Base-by-base conservation (phyloP, 306 rosid species). In the Castanea sativa region DNA sequence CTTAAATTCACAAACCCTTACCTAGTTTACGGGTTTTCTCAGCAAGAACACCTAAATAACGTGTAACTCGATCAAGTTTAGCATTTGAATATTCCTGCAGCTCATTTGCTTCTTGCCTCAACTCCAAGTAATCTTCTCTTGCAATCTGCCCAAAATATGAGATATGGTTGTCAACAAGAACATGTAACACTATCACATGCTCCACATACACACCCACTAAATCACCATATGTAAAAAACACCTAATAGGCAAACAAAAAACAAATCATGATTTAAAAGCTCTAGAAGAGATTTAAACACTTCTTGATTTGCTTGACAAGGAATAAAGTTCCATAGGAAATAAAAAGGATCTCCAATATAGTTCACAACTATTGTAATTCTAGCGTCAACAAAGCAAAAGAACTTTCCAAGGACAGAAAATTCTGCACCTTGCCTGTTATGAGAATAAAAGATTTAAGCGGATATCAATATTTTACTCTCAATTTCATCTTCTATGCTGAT, bases 31-130 rank as follows among this genome's bases (percentile, higher is more conserved):
- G 92, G 75, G 94, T 85, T 81, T 91, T 89, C 72, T 90, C 94
- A 30, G 96, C 97, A 83, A 95, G 97, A 88, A 93, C 98, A 59
- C 99, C 98, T 4, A 95, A 91, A 89, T 95, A 95, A 16, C 96
- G 91, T 41, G 97, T 93, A 77, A 90, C 97, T 83, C 96, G 86
- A n/a, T 93, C 96, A 25, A 95, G 94, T 85, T 95, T 93, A 30
- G 98, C 98, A 86, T 93, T 93, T 11, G 96, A 93, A 76, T 95
- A 95, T 78, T 91, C 97, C 73, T 91, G 95, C 81, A 95, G 91
- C 85, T 93, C 99, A 85, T 88, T 88, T 68, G 96, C 97, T 82
- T 95, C 98, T 87, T 95, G 98, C 76, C 92, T 90, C 82, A 95
- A 83, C 82, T 82, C 94, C 83, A 90, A 75, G 90, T 87, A 91